Evolutionary conservation across 139 green algal genomes (phyloP), one percentile per base, ranked within the genome.

Genomic region (Ulvella scutata): DNA sequence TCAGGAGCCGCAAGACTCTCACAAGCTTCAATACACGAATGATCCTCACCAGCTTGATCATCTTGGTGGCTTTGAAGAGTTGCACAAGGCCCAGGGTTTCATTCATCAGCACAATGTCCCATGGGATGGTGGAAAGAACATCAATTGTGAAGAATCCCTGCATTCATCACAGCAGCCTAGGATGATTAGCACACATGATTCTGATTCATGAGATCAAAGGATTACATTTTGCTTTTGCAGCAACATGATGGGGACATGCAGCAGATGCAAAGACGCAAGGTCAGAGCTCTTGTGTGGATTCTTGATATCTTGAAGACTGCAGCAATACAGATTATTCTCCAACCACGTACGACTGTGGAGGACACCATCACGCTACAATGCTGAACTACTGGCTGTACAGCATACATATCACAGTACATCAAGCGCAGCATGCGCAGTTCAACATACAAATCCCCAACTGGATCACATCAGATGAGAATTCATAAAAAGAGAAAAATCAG

Each of bases 111-210:
- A 67, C 51, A 26, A 67, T n/a, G 51, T 85, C 78, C 36, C 80
- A 80, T 4, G 81, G 81, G 33, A 85, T 43, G 33, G 75, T 78
- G 29, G 81, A 82, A 0, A 85, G n/a, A n/a, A 79, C 61, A 40
- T 85, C 81, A 40, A 85, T 73, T 23, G 75, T 3, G 6, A 85
- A 80, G 78, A 79, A 85, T 35, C 44, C 61, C 23, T 31, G 76
- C 13, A 67, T n/a, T n/a, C 33, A 67, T 26, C 17, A 10, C 0
- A 7, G 9, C 9, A 29, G 7, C 4, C n/a, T n/a, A n/a, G n/a
- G n/a, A n/a, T n/a, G 76, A 23, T 37, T 84, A 84, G 23, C 61
- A 43, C 28, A 29, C 3, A 23, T 74, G 73, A 26, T 82, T 81
- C 17, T 59, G 20, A 3, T 28, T 17, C 17, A 61, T 38, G 37